Base-by-base conservation (phyloP, 495 filamentous ascomycete genomes). In the Xylaria bambusicola region DNA sequence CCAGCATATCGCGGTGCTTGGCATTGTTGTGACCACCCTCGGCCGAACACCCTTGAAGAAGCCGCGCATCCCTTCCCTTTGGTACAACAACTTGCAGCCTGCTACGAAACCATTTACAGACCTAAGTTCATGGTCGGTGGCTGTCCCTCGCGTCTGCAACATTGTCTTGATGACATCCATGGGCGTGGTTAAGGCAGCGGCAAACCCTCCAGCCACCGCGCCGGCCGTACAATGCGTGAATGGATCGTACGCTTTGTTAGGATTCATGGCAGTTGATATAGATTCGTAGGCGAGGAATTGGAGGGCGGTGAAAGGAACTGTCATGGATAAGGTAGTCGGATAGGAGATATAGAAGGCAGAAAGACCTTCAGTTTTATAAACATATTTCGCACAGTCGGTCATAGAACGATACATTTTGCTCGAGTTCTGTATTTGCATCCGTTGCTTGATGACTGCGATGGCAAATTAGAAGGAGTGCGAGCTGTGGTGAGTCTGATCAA, bases 1-100 rank as follows among this genome's bases (percentile, higher is more conserved):
- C 93, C 94, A 99, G 80, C 94, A 99, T 66, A 99, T 99, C 4
- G 94, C 94, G 33, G 94, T 98, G 74, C 92, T 96, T 21, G 94
- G 94, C 91, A 97, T 97, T 9, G 94, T 95, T 2, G 93, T 96
- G 61, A 99, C 85, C 35, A 99, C 90, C 56, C 94, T 82, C 50
- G 94, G 95, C 64, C 90, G 83, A 69, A 97, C 82, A 20, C 94
- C 94, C 62, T 93, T 92, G 69, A 97, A 91, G 76, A 97, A 99
- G 7, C 94, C 94, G 53, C 76, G 77, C 66, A 87, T 83, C 50
- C 94, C 94, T 66, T 97, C 92, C 66, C 90, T 85, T 62, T 84
- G 79, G 73, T 90, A 88, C 68, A 99, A 87, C 58, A 98, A 86
- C 56, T 83, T 79, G 49, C 90, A 92, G 2, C 94, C 92, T 48